Conservation (phyloP, 257 asterid genomes). For the Solanum megistacrolobum region DNA sequence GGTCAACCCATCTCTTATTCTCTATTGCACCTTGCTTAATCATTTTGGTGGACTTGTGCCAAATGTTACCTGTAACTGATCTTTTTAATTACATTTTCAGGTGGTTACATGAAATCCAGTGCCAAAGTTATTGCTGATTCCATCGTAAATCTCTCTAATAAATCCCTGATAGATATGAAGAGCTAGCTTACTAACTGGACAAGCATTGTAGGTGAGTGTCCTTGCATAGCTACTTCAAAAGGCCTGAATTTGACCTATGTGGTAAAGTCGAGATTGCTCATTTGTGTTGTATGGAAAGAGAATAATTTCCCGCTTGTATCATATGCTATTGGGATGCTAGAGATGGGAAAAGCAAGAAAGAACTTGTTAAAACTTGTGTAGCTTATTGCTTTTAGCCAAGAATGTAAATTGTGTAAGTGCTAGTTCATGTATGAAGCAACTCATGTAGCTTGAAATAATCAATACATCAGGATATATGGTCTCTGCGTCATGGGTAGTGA, state of each 20-base stretch:
- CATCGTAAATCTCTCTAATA: constrained; percentile 52
- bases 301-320: neutral
- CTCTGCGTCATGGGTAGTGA: neutral
- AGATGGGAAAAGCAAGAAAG: neutral
- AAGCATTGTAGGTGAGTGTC: neutral
- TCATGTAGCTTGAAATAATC: neutral
- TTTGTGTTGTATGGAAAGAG: neutral
- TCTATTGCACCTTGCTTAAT: neutral
- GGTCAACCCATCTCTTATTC: constrained; percentile 21
- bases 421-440: neutral
- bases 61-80: neutral
- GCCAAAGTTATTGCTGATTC: constrained; percentile 89
- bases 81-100: constrained; percentile 22
- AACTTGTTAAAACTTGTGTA: neutral
- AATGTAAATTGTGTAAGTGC: neutral
- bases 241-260: neutral
- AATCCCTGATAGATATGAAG: constrained; percentile 54
- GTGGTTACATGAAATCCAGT: constrained; percentile 94
- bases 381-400: neutral
- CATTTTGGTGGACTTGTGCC: neutral
- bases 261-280: neutral
- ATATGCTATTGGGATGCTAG: neutral
- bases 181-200: neutral
- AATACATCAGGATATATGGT: neutral
- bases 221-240: neutral